Conservation (phyloP, 371 early-diverging fungal genomes). For the Mortierella sp. region DNA sequence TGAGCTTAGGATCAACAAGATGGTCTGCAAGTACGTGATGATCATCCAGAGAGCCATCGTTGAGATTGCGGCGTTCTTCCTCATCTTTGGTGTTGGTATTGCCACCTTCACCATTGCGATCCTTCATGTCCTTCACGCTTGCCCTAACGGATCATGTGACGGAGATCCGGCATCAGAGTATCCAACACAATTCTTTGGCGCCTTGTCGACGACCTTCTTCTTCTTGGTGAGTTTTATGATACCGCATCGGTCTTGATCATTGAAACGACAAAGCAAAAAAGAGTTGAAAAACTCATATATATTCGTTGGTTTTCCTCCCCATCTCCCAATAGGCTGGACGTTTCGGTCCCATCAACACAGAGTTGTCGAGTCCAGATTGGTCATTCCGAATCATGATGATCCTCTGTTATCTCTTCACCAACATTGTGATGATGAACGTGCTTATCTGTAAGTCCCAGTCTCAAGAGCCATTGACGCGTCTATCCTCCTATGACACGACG, state of each 20-base stretch:
- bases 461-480: not conserved
- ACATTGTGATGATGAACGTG: constrained; percentile 36
- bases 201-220: constrained; percentile 26
- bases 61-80: constrained; percentile 22
- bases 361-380: constrained; percentile 10
- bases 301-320: not conserved
- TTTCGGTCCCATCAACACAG: constrained; percentile 16
- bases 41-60: constrained; percentile 16
- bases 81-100: constrained; percentile 17
- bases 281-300: no score
- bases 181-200: constrained; percentile 15
- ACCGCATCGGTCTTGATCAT: not conserved
- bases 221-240: constrained; percentile 23
- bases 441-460: constrained; percentile 19
- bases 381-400: constrained; percentile 31
- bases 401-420: constrained; percentile 31
- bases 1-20: constrained; percentile 20
- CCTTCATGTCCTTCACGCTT: constrained; percentile 13
- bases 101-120: constrained; percentile 18
- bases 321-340: constrained; percentile 16
- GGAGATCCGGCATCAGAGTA: not conserved
- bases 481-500: no score
- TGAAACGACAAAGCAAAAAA: not conserved
- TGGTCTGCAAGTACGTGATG: constrained; percentile 28
- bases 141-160: not conserved